These are phyloP conservation scores for Penicillium freii DNA, from an alignment of 2,329 filamentous ascomycete species.

Conservation along the genomic window DNA sequence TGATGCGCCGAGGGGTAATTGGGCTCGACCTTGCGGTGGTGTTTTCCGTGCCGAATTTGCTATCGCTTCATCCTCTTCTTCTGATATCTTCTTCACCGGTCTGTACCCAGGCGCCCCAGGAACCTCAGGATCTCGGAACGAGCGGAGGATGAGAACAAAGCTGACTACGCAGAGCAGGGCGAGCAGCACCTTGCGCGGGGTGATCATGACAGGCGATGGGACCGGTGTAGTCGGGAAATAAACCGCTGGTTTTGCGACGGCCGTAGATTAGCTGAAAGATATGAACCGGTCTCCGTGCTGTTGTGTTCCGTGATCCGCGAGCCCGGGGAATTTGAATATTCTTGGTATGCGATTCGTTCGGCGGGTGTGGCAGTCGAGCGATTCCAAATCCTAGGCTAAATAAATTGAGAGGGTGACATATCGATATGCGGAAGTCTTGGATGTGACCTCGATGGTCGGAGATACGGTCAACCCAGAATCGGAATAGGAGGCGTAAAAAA, in stretches of 20 bases:
- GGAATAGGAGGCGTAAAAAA: slow-evolving; percentile 15
- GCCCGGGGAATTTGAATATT: slow-evolving; percentile 6
- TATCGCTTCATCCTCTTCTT: slow-evolving; percentile 19
- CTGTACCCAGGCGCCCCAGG: slow-evolving; percentile 26
- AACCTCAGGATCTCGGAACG: slow-evolving; percentile 51
- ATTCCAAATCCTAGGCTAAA: slow-evolving; percentile 10
- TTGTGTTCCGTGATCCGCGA: slow-evolving; percentile 9
- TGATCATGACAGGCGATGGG: slow-evolving; percentile 60
- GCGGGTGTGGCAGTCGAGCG: slow-evolving; percentile 2
- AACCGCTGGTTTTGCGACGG: slow-evolving; percentile 8
- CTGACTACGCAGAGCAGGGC: slow-evolving; percentile 68
- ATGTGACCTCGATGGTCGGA: slow-evolving; percentile 20
- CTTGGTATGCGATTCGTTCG: neutral
- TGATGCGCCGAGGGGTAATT: slow-evolving; percentile 62
- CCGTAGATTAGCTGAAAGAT: neutral
- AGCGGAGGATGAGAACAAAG: slow-evolving; percentile 67
- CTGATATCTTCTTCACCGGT: slow-evolving; percentile 26
- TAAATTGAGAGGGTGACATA: slow-evolving; percentile 18
- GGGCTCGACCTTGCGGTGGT: slow-evolving; percentile 19
- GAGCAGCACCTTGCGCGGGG: slow-evolving; percentile 72
- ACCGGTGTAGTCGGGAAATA: slow-evolving; percentile 3
- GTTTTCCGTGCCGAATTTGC: slow-evolving; percentile 13
- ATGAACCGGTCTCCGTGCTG: slow-evolving; percentile 5
- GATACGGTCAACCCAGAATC: slow-evolving; percentile 15
- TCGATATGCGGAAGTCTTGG: slow-evolving; percentile 10